Evolutionary conservation across 2,329 filamentous ascomycete genomes (phyloP).

Genomic region (Podosphaera fusca): DNA sequence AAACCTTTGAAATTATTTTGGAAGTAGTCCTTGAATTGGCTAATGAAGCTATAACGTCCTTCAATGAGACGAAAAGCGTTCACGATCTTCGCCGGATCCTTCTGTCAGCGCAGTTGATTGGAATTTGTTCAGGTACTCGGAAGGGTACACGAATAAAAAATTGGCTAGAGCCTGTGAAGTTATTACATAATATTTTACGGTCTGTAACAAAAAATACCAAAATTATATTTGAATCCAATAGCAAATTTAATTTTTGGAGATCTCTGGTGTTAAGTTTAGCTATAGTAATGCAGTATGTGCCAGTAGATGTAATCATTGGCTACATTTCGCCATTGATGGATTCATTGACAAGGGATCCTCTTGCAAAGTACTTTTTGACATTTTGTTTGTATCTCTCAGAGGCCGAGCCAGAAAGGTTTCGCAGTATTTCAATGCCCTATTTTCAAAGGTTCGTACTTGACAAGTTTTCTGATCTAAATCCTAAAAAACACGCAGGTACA

Average conservation of each 20-base stretch:
- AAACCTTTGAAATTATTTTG: constrained; percentile 48
- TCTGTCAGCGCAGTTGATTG: constrained; percentile 35
- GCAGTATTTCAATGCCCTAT: constrained; percentile 51
- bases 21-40: constrained; percentile 33
- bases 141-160: constrained; percentile 51
- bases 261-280: constrained; percentile 33
- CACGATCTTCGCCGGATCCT: constrained; percentile 21
- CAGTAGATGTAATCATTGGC: constrained; percentile 57
- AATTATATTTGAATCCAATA: constrained; percentile 5
- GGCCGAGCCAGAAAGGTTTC: constrained; percentile 50
- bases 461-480: not conserved
- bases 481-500: constrained; percentile 30
- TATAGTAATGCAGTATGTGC: constrained; percentile 50
- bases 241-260: constrained; percentile 28
- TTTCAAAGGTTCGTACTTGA: constrained; percentile 41
- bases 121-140: constrained; percentile 52
- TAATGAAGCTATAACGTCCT: constrained; percentile 18
- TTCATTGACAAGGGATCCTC: constrained; percentile 36
- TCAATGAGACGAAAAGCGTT: constrained; percentile 16
- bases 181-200: constrained; percentile 29
- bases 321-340: constrained; percentile 42
- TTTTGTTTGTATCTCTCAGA: constrained; percentile 69
- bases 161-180: constrained; percentile 44
- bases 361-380: constrained; percentile 53
- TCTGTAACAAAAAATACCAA: constrained; percentile 20